Conservation (phyloP, 805 yeast species). For the Kluyveromyces siamensis region DNA sequence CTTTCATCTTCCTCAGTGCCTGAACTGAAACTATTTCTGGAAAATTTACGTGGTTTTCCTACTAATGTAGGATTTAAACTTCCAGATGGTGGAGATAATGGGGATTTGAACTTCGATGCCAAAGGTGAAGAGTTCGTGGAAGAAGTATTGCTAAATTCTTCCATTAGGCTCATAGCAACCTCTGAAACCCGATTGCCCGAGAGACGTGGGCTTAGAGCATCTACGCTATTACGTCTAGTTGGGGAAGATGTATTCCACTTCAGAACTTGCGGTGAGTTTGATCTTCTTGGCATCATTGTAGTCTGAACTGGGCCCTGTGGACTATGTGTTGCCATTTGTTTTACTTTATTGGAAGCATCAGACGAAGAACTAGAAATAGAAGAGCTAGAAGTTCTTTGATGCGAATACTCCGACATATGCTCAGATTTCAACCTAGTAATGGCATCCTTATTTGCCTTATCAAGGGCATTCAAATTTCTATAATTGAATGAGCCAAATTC, state of each 20-base stretch:
- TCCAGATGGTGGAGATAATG: conserved; percentile 18
- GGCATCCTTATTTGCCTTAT: conserved; percentile 88
- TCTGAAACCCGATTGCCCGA: conserved; percentile 1
- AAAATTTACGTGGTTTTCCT: conserved; percentile 22
- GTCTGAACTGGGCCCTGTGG: background rate
- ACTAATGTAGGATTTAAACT: conserved; percentile 37
- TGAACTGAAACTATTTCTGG: conserved; percentile 16
- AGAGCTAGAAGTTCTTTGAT: conserved; percentile 25
- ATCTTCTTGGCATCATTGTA: conserved; percentile 6
- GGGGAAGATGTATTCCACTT: conserved; percentile 19
- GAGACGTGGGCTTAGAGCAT: conserved; percentile 5
- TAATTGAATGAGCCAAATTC: conserved; percentile 93
- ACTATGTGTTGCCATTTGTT: background rate
- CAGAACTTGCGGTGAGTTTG: conserved; percentile 18
- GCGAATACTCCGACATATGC: conserved; percentile 39
- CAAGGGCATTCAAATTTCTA: conserved; percentile 81
- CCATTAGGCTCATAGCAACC: background rate
- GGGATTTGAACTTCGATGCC: conserved; percentile 19
- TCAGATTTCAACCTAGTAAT: conserved; percentile 80
- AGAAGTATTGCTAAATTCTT: background rate
- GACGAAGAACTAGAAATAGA: conserved; percentile 33
- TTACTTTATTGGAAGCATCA: conserved; percentile 11
- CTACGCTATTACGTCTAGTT: conserved; percentile 16
- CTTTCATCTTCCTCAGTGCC: conserved; percentile 19
- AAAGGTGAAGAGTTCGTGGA: conserved; percentile 4